A percentile compares a stretch with the other conserved stretches of the same genome.
These are phyloP conservation scores for Saprolegnia parasitica DNA, from an alignment of 352 stramenopile genomes.

Conservation along the genomic window DNA sequence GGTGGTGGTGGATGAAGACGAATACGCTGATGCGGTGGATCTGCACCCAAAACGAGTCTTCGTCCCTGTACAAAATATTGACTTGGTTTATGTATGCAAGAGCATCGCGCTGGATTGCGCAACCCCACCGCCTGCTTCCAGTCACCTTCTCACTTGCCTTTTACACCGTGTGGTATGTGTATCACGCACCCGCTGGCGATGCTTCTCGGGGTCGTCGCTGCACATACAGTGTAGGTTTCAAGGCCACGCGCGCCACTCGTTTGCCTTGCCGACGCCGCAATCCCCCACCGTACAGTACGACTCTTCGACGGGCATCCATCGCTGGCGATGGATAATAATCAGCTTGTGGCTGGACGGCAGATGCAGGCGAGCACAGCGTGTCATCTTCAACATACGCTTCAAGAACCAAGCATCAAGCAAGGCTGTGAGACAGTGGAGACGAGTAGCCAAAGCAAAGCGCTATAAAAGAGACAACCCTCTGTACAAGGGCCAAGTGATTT, in stretches of 20 bases:
- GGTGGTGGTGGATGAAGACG: no score
- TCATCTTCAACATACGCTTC: conserved; percentile 3
- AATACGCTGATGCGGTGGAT: no score
- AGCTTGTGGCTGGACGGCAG: neutral
- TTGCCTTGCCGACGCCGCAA: neutral
- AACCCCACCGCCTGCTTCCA: no score
- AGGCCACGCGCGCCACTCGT: neutral
- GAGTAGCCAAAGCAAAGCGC: neutral
- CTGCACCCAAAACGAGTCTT: no score
- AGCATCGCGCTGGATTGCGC: no score
- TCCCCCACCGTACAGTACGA: neutral
- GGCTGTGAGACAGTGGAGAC: neutral
- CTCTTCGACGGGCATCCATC: neutral
- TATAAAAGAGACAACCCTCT: neutral
- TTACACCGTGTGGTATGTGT: no score
- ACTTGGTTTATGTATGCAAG: no score
- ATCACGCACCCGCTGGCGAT: no score
- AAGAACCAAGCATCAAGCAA: conserved; percentile 5
- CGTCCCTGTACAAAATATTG: no score
- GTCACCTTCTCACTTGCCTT: no score
- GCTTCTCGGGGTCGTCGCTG: no score
- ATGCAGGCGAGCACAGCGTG: neutral
- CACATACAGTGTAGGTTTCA: neutral
- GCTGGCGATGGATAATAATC: neutral
- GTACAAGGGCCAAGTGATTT: neutral